Evolutionary conservation across 2,329 filamentous ascomycete genomes (phyloP).

Genomic region (Aspergillus nomiae): DNA sequence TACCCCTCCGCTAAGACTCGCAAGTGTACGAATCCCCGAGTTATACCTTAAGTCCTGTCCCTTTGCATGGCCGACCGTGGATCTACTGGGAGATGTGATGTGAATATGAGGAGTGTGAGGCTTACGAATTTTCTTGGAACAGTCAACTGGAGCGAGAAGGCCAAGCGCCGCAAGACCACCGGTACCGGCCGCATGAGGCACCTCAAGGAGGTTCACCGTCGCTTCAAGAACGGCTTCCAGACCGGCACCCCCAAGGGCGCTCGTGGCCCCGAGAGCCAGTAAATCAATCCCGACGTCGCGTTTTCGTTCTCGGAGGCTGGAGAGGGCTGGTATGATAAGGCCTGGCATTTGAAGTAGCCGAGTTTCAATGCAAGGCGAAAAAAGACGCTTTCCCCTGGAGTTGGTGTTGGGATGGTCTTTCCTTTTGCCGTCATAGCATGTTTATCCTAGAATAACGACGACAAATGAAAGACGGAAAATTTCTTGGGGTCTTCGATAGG

Average conservation of each 20-base stretch:
- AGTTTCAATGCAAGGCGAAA: conserved; percentile 38
- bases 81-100: conserved; percentile 10
- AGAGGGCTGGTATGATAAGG: conserved; percentile 42
- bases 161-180: conserved; percentile 99
- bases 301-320: conserved; percentile 42
- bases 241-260: conserved; percentile 82
- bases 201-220: conserved; percentile 87
- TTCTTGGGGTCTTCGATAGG: conserved; percentile 31
- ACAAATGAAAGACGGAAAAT: conserved; percentile 30
- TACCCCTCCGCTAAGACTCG: conserved; percentile 97
- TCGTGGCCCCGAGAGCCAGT: conserved; percentile 61
- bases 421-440: conserved; percentile 32
- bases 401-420: conserved; percentile 38
- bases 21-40: conserved; percentile 75
- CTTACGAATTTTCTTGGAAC: conserved; percentile 36
- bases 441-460: conserved; percentile 30
- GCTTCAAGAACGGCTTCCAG: conserved; percentile 99
- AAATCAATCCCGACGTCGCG: conserved; percentile 40
- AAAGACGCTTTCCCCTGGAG: conserved; percentile 38
- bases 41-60: conserved; percentile 7
- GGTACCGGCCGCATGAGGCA: conserved; percentile 95
- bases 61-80: conserved; percentile 16
- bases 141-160: conserved; percentile 99
- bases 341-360: conserved; percentile 39
- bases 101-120: conserved; percentile 18